These are phyloP conservation scores for Breynia disticha DNA, from an alignment of 441 rosid genomes.

Conservation along the genomic window DNA sequence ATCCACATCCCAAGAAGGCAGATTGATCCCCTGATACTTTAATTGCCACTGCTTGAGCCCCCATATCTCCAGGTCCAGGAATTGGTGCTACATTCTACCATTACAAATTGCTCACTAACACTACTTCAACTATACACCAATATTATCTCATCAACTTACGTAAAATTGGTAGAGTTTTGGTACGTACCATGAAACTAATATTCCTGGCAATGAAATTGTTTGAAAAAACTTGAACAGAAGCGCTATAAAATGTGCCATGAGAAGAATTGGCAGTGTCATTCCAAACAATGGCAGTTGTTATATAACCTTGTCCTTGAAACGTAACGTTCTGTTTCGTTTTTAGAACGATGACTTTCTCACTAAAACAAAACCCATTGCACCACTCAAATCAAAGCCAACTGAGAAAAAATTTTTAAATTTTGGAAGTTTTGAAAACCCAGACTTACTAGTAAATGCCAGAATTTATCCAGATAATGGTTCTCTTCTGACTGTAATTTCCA, in stretches of 20 bases:
- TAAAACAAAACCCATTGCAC: conserved; percentile 9
- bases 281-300: conserved; percentile 77
- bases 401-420: too few species aligned
- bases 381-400: neutral
- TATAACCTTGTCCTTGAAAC: conserved; percentile 82
- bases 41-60: conserved; percentile 84
- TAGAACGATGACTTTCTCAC: conserved; percentile 62
- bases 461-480: conserved; percentile 69
- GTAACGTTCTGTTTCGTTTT: conserved; percentile 63
- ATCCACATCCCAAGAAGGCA: conserved; percentile 74
- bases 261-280: conserved; percentile 75
- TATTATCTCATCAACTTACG: too few species aligned
- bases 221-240: conserved; percentile 72
- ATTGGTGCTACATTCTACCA: conserved; percentile 71
- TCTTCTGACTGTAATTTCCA: conserved; percentile 41
- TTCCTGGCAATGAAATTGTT: conserved; percentile 66
- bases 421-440: too few species aligned
- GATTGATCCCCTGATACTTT: conserved; percentile 65
- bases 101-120: neutral
- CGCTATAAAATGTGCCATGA: conserved; percentile 66
- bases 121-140: too few species aligned
- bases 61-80: conserved; percentile 59
- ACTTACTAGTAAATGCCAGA: conserved; percentile 78
- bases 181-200: conserved; percentile 79
- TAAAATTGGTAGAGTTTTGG: too few species aligned